These are phyloP conservation scores for Tanozyma kutaoensis DNA, from an alignment of 805 yeast genomes.

Conservation along the genomic window DNA sequence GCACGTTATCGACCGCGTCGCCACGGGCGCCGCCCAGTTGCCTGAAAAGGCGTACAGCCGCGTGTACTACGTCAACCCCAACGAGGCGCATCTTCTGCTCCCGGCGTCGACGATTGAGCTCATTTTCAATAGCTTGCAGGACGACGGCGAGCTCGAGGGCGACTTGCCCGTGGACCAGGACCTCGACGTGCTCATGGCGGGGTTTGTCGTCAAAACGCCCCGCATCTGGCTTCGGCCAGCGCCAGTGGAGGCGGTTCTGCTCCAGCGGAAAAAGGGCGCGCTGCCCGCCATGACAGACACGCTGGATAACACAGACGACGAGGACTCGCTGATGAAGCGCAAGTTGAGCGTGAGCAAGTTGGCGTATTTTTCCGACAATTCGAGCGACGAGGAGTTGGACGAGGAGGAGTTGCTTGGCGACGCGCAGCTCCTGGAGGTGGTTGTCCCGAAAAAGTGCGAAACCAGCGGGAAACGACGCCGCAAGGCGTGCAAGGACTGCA, in stretches of 20 bases:
- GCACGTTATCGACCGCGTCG: conserved; percentile 45
- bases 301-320: conserved; percentile 27
- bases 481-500: conserved; percentile 96
- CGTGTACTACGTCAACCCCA: conserved; percentile 46
- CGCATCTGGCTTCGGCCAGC: conserved; percentile 44
- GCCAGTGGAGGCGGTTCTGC: conserved; percentile 17
- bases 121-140: conserved; percentile 24
- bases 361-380: conserved; percentile 36
- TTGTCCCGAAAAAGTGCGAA: conserved; percentile 49
- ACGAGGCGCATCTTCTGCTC: conserved; percentile 29
- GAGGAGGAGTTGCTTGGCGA: conserved; percentile 38
- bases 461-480: conserved; percentile 50
- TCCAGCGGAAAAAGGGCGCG: conserved; percentile 9
- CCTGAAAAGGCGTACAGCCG: conserved; percentile 22
- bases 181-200: conserved; percentile 54
- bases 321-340: conserved; percentile 27
- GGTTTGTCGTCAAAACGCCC: conserved; percentile 36
- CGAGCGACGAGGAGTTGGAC: conserved; percentile 31
- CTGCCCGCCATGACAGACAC: conserved; percentile 29
- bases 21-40: conserved; percentile 30
- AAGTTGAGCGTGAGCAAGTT: conserved; percentile 35
- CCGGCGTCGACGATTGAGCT: conserved; percentile 29
- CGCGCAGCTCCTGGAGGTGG: conserved; percentile 19
- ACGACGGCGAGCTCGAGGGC: conserved; percentile 38
- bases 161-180: conserved; percentile 36